Evolutionary conservation across 331 rosid genomes (phyloP).

Genomic region (Quercus tomentella): DNA sequence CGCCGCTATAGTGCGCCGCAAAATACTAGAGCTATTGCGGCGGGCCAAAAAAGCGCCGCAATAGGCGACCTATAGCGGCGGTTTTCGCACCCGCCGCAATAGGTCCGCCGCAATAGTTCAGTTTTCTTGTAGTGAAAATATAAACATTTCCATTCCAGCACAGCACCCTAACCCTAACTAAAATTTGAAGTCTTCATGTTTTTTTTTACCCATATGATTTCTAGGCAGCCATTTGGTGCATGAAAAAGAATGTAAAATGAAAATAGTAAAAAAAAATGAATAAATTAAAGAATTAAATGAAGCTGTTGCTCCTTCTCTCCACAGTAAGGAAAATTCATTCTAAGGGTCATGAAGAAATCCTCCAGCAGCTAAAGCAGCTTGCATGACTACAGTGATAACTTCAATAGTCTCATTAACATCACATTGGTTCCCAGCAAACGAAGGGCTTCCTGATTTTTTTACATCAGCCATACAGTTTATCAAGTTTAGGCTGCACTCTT

Average conservation of each 20-base stretch:
- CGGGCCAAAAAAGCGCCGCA: too few species aligned
- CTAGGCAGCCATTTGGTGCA: not conserved
- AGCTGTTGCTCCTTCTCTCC: not conserved
- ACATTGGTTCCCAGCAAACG: slow-evolving; percentile 68
- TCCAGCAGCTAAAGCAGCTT: slow-evolving; percentile 73
- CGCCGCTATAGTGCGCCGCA: too few species aligned
- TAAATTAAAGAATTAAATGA: not conserved
- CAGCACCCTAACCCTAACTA: not conserved
- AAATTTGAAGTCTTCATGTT: not conserved
- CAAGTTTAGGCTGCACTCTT: slow-evolving; percentile 67
- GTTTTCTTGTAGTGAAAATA: too few species aligned
- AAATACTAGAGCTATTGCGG: too few species aligned
- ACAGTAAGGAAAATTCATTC: not conserved
- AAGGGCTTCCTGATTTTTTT: slow-evolving; percentile 26
- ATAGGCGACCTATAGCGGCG: too few species aligned
- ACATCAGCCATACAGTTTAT: slow-evolving; percentile 54
- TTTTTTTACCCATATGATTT: not conserved
- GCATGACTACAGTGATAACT: slow-evolving; percentile 60
- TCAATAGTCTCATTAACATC: slow-evolving; percentile 47
- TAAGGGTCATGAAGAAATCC: slow-evolving; percentile 58
- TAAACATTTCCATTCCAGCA: not conserved
- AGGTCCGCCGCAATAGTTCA: too few species aligned
- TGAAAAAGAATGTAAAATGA: not conserved
- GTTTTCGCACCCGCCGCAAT: too few species aligned
- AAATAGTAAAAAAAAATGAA: too few species aligned